Evolutionary conservation across 2,329 filamentous ascomycete genomes (phyloP).

Genomic region (Sporothrix brasiliensis): DNA sequence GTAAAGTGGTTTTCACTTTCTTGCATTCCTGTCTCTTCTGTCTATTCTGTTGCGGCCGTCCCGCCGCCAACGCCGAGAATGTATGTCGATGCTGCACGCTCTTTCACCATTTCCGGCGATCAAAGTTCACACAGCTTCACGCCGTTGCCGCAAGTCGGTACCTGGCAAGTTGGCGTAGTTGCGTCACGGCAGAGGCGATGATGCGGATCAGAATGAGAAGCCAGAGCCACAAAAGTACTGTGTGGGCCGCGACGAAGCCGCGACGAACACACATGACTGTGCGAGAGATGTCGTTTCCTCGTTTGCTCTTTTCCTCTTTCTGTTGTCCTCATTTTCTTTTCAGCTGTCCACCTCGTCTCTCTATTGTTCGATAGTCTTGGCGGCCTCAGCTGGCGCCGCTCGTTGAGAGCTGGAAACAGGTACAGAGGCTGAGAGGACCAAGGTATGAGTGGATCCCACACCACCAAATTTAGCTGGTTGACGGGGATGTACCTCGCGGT

Average conservation of each 20-base stretch:
- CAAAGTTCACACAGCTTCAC: background rate
- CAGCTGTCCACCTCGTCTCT: background rate
- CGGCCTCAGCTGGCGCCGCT: constrained; percentile 24
- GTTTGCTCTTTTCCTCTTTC: background rate
- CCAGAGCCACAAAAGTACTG: constrained; percentile 7
- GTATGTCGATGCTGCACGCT: constrained; percentile 13
- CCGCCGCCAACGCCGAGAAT: constrained; percentile 21
- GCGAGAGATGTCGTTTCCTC: background rate
- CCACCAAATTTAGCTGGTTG: background rate
- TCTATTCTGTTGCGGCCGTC: no score
- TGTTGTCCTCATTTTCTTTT: background rate
- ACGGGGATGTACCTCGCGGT: background rate
- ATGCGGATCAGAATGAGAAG: background rate
- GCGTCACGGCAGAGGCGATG: background rate
- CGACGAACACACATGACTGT: background rate
- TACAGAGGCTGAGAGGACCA: background rate
- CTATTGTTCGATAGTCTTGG: background rate
- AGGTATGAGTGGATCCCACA: background rate
- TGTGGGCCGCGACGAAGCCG: no score
- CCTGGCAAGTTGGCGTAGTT: background rate
- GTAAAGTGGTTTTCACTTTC: constrained; percentile 19
- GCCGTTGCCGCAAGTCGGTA: background rate
- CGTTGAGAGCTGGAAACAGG: background rate
- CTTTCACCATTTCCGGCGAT: background rate
- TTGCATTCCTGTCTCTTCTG: background rate